These are phyloP conservation scores for Erythrophleum fordii DNA, from an alignment of 306 rosid species.

Conservation along the genomic window DNA sequence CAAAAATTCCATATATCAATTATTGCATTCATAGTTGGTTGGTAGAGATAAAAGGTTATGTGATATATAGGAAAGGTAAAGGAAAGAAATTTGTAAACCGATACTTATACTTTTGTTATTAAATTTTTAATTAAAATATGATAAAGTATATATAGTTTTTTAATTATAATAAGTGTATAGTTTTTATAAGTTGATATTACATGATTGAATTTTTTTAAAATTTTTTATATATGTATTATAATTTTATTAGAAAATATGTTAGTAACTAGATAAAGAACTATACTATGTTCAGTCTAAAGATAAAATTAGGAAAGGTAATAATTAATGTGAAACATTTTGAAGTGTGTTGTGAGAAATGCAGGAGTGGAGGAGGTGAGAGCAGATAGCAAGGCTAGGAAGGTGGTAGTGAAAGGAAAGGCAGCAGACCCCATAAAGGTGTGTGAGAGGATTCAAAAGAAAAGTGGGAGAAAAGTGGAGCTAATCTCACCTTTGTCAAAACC, in stretches of 20 bases:
- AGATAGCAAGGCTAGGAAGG: slow-evolving; percentile 71
- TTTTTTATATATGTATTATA: too few relatives aligned
- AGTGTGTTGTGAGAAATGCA: slow-evolving; percentile 25
- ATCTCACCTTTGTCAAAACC: slow-evolving; percentile 91
- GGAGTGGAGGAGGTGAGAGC: slow-evolving; percentile 84
- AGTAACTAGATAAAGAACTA: too few relatives aligned
- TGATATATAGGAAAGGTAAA: too few relatives aligned
- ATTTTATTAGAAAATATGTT: too few relatives aligned
- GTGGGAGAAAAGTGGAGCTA: slow-evolving; percentile 83
- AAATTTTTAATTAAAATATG: too few relatives aligned
- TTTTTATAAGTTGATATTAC: too few relatives aligned
- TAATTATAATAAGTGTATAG: too few relatives aligned
- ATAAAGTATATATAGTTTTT: too few relatives aligned
- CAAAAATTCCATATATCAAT: slow-evolving; percentile 35
- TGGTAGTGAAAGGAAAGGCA: slow-evolving; percentile 82
- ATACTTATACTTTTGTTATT: too few relatives aligned
- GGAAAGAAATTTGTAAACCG: not conserved
- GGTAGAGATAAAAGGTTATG: not conserved
- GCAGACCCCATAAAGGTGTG: slow-evolving; percentile 85
- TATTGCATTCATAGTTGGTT: slow-evolving; percentile 21
- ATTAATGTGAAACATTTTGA: slow-evolving; percentile 1
- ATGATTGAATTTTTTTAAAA: too few relatives aligned
- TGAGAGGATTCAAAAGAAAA: slow-evolving; percentile 83
- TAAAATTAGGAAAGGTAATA: not conserved
- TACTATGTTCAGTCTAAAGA: too few relatives aligned